These are phyloP conservation scores for Penicillium sp. DNA, from an alignment of 2,329 filamentous ascomycete species.

Conservation along the genomic window DNA sequence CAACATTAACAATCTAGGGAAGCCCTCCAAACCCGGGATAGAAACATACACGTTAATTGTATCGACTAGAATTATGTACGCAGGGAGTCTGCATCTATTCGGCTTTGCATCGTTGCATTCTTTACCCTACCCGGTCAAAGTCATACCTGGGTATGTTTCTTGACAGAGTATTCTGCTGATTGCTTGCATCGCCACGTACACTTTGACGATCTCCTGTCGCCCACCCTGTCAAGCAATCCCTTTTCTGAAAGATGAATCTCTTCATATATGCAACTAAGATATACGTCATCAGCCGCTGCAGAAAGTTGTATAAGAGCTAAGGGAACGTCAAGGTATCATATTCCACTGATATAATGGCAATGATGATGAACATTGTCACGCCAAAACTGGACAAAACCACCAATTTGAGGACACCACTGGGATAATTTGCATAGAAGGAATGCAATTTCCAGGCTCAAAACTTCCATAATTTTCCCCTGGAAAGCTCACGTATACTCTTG, in stretches of 20 bases:
- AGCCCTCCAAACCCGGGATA: background rate
- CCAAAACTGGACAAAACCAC: background rate
- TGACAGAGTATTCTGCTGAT: background rate
- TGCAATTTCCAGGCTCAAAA: background rate
- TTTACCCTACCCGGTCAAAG: conserved; percentile 4
- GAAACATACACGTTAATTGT: background rate
- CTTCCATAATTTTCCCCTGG: background rate
- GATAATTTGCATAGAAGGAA: background rate
- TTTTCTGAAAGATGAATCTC: background rate
- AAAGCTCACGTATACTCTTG: background rate
- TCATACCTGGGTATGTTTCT: conserved; percentile 4
- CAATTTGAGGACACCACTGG: background rate
- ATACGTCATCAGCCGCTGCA: background rate
- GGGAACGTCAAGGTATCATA: background rate
- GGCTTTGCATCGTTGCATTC: background rate
- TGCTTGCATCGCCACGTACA: conserved; percentile 1
- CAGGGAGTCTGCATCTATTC: background rate
- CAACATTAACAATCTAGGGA: background rate
- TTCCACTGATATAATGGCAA: background rate
- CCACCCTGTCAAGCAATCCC: background rate
- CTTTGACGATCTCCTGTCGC: conserved; percentile 6
- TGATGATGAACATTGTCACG: background rate
- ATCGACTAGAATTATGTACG: background rate
- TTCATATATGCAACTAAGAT: background rate
- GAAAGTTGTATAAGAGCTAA: background rate